Evolutionary conservation across 768 basidiomycete genomes (phyloP).

Genomic region (Hygrocybe coccinea): DNA sequence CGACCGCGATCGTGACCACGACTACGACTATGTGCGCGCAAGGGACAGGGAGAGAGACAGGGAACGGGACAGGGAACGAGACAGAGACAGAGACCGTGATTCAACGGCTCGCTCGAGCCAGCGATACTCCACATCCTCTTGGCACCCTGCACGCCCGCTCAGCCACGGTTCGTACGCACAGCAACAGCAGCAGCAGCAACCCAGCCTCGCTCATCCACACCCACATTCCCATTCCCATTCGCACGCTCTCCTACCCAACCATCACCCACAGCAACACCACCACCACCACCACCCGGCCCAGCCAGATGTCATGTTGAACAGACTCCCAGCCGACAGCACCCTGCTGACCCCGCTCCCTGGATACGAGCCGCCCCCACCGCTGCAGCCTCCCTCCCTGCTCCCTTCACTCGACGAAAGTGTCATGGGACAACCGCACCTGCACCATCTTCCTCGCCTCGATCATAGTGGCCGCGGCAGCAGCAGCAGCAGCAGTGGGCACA

Average conservation of each 20-base stretch:
- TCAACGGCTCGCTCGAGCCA: neutral
- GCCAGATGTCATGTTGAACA: constrained; percentile 23
- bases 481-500: too few species aligned
- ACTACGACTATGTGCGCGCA: neutral
- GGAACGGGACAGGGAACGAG: neutral
- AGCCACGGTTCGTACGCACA: neutral
- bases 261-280: constrained; percentile 14
- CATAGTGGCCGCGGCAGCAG: neutral
- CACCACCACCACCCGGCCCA: constrained; percentile 29
- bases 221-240: constrained; percentile 17
- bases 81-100: neutral
- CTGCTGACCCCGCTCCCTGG: constrained; percentile 67
- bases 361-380: constrained; percentile 38
- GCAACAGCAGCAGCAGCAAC: neutral
- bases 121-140: neutral
- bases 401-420: constrained; percentile 19
- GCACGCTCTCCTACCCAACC: constrained; percentile 7
- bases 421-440: too few species aligned
- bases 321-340: constrained; percentile 61
- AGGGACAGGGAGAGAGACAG: neutral
- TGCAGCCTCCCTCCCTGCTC: constrained; percentile 22
- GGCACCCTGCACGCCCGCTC: neutral
- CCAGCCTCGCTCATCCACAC: constrained; percentile 27
- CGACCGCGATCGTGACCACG: constrained; percentile 3
- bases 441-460: neutral